A percentile compares a stretch with the other conserved stretches of the same genome.
phyloP scores from a whole-genome alignment of 208 protist genomes.

The Crithidia bombi region DNA sequence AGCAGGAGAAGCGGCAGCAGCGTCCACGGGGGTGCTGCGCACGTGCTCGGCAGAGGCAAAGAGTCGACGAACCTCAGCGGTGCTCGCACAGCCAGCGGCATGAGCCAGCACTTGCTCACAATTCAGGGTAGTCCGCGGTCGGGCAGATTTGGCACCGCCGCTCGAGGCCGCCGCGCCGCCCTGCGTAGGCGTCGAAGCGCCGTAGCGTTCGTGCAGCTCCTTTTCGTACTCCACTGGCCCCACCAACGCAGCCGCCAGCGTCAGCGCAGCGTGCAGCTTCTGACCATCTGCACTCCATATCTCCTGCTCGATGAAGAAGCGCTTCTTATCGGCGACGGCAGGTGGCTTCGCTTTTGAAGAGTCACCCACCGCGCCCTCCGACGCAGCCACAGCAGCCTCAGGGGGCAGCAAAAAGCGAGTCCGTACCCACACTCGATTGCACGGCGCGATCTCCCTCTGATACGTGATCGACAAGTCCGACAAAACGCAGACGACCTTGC shows the following conservation, averaged over 20 bases:
- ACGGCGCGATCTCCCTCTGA: conserved; percentile 49
- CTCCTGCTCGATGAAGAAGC: conserved; percentile 46
- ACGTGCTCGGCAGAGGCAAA: conserved; percentile 18
- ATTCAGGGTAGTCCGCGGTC: conserved; percentile 20
- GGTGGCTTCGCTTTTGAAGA: not conserved
- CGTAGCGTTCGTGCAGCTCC: conserved; percentile 32
- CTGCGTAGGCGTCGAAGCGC: not conserved
- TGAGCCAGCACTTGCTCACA: conserved; percentile 35
- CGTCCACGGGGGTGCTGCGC: not conserved
- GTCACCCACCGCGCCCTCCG: not conserved
- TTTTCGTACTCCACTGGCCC: conserved; percentile 27
- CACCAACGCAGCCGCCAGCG: conserved; percentile 28
- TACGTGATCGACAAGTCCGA: conserved; percentile 55
- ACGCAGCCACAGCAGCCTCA: not conserved
- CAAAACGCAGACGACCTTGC: conserved; percentile 40
- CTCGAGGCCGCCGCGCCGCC: not conserved
- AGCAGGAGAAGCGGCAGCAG: not conserved
- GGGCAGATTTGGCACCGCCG: not conserved
- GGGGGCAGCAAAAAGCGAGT: conserved; percentile 28
- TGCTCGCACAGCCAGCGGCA: conserved; percentile 4
- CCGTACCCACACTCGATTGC: conserved; percentile 25
- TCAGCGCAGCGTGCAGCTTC: conserved; percentile 41
- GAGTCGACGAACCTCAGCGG: conserved; percentile 21
- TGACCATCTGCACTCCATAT: conserved; percentile 57
- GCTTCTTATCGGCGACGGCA: conserved; percentile 21